Conservation (phyloP, 2,329 filamentous ascomycete species). For the Plenodomus tracheiphilus region DNA sequence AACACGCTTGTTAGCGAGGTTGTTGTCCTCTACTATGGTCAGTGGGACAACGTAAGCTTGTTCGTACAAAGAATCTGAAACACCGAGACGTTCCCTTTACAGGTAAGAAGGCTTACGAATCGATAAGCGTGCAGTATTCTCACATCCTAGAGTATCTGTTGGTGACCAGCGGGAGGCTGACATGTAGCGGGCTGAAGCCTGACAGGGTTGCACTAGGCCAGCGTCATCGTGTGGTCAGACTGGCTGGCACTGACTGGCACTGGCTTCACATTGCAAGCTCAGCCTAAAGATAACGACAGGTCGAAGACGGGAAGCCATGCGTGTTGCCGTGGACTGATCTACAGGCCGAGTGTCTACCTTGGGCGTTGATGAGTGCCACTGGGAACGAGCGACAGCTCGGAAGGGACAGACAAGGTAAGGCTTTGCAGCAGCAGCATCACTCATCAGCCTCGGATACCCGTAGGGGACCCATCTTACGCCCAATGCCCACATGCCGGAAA, state of each 20-base stretch:
- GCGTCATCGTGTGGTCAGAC: conserved; percentile 4
- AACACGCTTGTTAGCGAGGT: neutral
- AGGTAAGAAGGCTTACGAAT: conserved; percentile 38
- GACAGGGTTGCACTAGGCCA: conserved; percentile 9
- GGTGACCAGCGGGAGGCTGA: conserved; percentile 17
- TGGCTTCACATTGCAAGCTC: neutral
- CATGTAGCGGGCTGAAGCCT: conserved; percentile 15
- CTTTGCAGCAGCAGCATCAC: conserved; percentile 18
- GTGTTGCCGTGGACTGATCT: neutral
- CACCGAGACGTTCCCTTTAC: conserved; percentile 20
- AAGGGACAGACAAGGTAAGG: conserved; percentile 21
- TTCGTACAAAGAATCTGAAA: conserved; percentile 25
- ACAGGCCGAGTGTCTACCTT: neutral
- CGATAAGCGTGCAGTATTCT: conserved; percentile 30
- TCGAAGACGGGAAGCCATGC: neutral
- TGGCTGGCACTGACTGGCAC: no score
- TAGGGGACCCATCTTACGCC: conserved; percentile 36
- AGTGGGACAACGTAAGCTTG: neutral
- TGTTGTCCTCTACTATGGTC: neutral
- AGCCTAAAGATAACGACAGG: neutral
- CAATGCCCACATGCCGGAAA: conserved; percentile 29
- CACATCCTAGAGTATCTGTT: conserved; percentile 9
- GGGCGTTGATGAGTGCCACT: neutral
- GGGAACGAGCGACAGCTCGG: neutral
- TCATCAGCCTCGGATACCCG: conserved; percentile 35